Percentiles rank a stretch among this genome's conserved stretches.
phyloP scores from a whole-genome alignment of 306 rosid genomes.

The Nissolia schottii region DNA sequence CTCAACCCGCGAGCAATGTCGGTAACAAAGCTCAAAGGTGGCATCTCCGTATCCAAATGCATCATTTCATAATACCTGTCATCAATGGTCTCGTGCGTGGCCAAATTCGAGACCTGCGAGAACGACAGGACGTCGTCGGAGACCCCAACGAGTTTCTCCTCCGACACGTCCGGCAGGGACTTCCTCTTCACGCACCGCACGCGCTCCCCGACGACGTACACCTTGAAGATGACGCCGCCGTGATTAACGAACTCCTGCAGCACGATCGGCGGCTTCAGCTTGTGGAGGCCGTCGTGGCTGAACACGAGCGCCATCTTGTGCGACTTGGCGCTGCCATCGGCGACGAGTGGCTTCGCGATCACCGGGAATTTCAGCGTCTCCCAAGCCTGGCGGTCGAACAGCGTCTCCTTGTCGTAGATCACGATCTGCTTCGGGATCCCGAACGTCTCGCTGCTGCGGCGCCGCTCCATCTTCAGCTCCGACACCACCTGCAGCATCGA shows the following conservation, averaged over 20 bases:
- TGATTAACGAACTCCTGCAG: conserved; percentile 89
- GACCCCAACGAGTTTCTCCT: conserved; percentile 51
- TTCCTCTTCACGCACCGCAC: conserved; percentile 84
- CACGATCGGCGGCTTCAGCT: conserved; percentile 80
- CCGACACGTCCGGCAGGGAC: conserved; percentile 80
- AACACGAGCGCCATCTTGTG: conserved; percentile 83
- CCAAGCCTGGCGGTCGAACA: conserved; percentile 53
- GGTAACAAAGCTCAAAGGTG: conserved; percentile 55
- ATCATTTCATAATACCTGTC: conserved; percentile 71
- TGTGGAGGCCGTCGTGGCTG: conserved; percentile 51
- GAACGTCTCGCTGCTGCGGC: conserved; percentile 45
- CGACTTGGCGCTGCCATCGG: conserved; percentile 89
- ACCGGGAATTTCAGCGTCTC: conserved; percentile 75
- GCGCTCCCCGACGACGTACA: conserved; percentile 68
- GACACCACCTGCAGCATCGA: conserved; percentile 94
- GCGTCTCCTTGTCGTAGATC: conserved; percentile 69
- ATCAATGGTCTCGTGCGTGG: conserved; percentile 51
- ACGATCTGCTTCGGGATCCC: conserved; percentile 94
- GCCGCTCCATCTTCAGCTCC: conserved; percentile 53
- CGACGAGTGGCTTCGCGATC: conserved; percentile 78
- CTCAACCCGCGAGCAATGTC: conserved; percentile 68
- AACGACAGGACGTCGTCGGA: conserved; percentile 58
- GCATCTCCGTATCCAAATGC: conserved; percentile 83
- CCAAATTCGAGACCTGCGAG: conserved; percentile 78
- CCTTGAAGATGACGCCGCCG: conserved; percentile 93